Percentiles rank a stretch among this genome's conserved stretches.
Evolutionary conservation across 176 grass and related monocot species (phyloP).

Genomic region (Triticum aestivum): IWGSC_CS_RefSeq_v2.1 NC_057810.1:611239335-611239834

Average conservation of each 20-base stretch:
- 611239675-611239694: neutral
- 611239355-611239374: neutral
- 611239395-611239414: neutral
- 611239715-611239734: neutral
- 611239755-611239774: neutral
- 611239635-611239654: constrained; percentile 23
- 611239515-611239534: constrained; percentile 83
- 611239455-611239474: constrained; percentile 39
- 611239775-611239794: neutral
- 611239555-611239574: constrained; percentile 76
- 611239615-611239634: neutral
- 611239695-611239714: neutral
- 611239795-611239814: neutral
- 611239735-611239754: neutral
- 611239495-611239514: constrained; percentile 50
- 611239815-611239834: constrained; percentile 46
- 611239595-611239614: constrained; percentile 95
- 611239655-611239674: neutral
- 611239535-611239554: constrained; percentile 79
- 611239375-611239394: constrained; percentile 21
- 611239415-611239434: neutral
- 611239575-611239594: constrained; percentile 80
- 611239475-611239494: constrained; percentile 38
- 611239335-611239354: constrained; percentile 17
- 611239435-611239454: constrained; percentile 33